Evolutionary conservation across 495 filamentous ascomycete genomes (phyloP).

Genomic region (Monascus purpureus): DNA sequence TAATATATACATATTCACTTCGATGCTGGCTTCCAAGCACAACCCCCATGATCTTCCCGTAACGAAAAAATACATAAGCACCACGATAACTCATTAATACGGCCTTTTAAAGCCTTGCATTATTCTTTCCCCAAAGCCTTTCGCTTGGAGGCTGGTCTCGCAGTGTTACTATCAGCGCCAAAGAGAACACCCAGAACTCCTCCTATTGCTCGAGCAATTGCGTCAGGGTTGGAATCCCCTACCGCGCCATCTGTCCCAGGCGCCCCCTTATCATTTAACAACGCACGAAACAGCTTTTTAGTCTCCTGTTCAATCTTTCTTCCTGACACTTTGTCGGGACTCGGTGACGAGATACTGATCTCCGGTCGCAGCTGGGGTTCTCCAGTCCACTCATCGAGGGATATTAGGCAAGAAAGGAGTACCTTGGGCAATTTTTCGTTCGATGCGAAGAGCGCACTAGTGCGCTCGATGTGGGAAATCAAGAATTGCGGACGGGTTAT

Average conservation of each 20-base stretch:
- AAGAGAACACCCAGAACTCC: conserved; percentile 23
- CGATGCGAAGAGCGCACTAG: conserved; percentile 23
- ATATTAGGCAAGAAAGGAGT: conserved; percentile 20
- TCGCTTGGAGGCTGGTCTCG: too few species aligned
- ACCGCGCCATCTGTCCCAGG: conserved; percentile 5
- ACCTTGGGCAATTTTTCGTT: conserved; percentile 9
- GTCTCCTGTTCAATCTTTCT: conserved; percentile 24
- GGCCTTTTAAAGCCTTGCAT: too few species aligned
- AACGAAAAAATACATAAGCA: too few species aligned
- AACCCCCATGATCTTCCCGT: too few species aligned
- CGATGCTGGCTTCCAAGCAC: too few species aligned
- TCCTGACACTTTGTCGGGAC: conserved; percentile 8
- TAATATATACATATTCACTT: too few species aligned
- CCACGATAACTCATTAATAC: too few species aligned
- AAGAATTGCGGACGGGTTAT: conserved; percentile 16
- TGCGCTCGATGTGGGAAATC: conserved; percentile 25
- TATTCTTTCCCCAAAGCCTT: too few species aligned
- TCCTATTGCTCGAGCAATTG: conserved; percentile 21
- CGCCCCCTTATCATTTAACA: conserved; percentile 16
- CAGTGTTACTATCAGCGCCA: conserved; percentile 7
- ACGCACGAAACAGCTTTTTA: conserved; percentile 24
- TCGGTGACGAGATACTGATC: conserved; percentile 17
- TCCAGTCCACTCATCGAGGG: conserved; percentile 27
- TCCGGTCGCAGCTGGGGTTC: conserved; percentile 23
- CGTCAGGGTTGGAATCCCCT: conserved; percentile 11